These are phyloP conservation scores for Blastobotrys attinorum DNA, from an alignment of 805 yeast species.

Conservation along the genomic window DNA sequence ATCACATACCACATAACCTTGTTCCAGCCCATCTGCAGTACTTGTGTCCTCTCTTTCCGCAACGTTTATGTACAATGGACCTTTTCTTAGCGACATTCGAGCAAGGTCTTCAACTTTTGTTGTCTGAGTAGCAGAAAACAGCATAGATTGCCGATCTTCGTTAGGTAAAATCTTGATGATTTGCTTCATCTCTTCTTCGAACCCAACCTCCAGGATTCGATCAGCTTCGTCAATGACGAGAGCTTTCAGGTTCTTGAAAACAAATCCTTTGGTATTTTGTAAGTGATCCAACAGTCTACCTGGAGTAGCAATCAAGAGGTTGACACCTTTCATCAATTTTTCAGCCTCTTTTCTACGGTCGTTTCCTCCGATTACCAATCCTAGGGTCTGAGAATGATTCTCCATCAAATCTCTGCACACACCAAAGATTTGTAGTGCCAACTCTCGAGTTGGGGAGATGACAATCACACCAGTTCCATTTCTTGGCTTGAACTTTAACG, in stretches of 20 bases:
- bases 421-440: conserved; percentile 95
- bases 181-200: conserved; percentile 98
- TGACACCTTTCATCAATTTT: conserved; percentile 88
- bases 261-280: conserved; percentile 90
- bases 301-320: conserved; percentile 91
- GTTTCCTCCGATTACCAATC: conserved; percentile 97
- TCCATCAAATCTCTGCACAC: conserved; percentile 94
- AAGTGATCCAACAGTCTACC: conserved; percentile 95
- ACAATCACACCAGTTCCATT: conserved; percentile 97
- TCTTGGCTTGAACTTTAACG: conserved; percentile 91
- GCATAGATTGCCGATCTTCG: conserved; percentile 91
- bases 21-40: conserved; percentile 95
- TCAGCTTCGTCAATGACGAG: conserved; percentile 97
- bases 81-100: conserved; percentile 87
- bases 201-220: conserved; percentile 93
- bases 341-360: conserved; percentile 97
- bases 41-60: conserved; percentile 76
- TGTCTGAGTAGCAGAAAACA: conserved; percentile 98
- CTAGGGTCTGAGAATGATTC: conserved; percentile 85
- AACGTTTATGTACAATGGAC: conserved; percentile 90
- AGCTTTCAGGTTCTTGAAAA: conserved; percentile 90
- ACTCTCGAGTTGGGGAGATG: conserved; percentile 95
- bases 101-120: conserved; percentile 98
- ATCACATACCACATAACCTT: conserved; percentile 97
- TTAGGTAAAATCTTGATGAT: conserved; percentile 88